Evolutionary conservation across 148 eudicot genomes (phyloP).

Genomic region (Bassia scoparia): DNA sequence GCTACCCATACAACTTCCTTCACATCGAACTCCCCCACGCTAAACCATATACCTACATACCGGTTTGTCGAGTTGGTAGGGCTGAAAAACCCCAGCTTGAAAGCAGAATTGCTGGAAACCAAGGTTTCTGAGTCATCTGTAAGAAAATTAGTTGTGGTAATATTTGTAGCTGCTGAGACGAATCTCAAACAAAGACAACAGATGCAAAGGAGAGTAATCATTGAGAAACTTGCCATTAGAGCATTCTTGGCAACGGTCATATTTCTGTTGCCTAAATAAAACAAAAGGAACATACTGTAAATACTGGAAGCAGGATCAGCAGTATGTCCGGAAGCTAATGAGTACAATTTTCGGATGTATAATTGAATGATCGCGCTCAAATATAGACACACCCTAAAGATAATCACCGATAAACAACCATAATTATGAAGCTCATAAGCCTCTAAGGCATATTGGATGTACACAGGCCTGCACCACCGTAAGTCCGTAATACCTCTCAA

Average conservation of each 20-base stretch:
- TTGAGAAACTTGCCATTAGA: neutral
- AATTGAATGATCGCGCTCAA: too few species aligned
- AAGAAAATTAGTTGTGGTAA: constrained; percentile 17
- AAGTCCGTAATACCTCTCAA: too few species aligned
- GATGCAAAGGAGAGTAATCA: neutral
- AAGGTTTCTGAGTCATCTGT: constrained; percentile 24
- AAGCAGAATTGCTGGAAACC: constrained; percentile 22
- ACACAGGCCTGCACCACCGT: too few species aligned
- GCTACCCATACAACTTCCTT: constrained; percentile 33
- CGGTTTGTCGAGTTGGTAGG: constrained; percentile 15
- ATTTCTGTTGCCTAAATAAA: too few species aligned
- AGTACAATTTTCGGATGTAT: too few species aligned
- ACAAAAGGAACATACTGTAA: too few species aligned
- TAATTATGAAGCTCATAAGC: too few species aligned
- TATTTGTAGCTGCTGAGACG: constrained; percentile 15
- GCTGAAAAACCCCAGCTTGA: constrained; percentile 34
- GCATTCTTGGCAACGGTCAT: neutral
- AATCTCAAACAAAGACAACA: neutral
- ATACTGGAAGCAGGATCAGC: too few species aligned
- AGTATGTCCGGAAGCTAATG: too few species aligned
- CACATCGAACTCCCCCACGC: neutral
- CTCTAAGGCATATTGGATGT: too few species aligned
- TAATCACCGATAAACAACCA: too few species aligned
- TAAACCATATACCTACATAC: constrained; percentile 36
- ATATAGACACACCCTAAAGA: too few species aligned